phyloP scores from a whole-genome alignment of 2,329 filamentous ascomycete species.

The Sarocladium kiliense region DNA sequence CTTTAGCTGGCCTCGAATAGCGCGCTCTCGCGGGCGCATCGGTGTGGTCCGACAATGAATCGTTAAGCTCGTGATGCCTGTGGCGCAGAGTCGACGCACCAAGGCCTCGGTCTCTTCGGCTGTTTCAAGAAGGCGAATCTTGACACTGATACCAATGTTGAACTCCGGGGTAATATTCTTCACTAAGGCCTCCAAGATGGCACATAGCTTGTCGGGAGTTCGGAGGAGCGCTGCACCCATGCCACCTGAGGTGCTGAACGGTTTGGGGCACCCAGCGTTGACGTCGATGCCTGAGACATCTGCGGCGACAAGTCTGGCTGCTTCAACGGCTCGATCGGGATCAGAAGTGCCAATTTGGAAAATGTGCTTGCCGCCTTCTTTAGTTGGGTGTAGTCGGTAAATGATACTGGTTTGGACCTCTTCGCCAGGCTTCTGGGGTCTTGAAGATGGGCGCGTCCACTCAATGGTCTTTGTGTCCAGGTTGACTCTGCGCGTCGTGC shows the following conservation, averaged over 20 bases:
- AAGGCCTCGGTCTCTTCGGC: conserved; percentile 70
- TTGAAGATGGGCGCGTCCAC: conserved; percentile 72
- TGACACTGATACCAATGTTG: conserved; percentile 92
- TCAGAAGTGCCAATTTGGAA: conserved; percentile 90
- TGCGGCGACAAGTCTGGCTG: conserved; percentile 74
- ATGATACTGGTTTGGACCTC: conserved; percentile 64
- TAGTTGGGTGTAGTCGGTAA: conserved; percentile 74
- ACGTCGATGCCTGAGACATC: conserved; percentile 95
- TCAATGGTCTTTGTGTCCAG: conserved; percentile 74
- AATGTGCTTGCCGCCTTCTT: conserved; percentile 70
- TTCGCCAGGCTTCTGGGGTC: conserved; percentile 53
- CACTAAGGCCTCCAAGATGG: conserved; percentile 80
- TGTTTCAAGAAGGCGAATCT: conserved; percentile 83
- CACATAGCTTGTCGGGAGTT: conserved; percentile 76
- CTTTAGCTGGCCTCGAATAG: conserved; percentile 76
- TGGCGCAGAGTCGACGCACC: conserved; percentile 72
- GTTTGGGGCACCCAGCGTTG: conserved; percentile 97
- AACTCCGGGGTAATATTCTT: conserved; percentile 69
- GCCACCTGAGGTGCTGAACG: conserved; percentile 86
- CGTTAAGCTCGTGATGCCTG: conserved; percentile 87
- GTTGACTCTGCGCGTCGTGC: conserved; percentile 74
- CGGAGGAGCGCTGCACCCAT: conserved; percentile 92
- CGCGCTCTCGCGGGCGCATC: conserved; percentile 86
- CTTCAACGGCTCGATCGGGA: conserved; percentile 75
- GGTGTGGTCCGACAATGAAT: conserved; percentile 94